These are phyloP conservation scores for Euryodendron excelsum DNA, from an alignment of 148 eudicot species.

Conservation along the genomic window DNA sequence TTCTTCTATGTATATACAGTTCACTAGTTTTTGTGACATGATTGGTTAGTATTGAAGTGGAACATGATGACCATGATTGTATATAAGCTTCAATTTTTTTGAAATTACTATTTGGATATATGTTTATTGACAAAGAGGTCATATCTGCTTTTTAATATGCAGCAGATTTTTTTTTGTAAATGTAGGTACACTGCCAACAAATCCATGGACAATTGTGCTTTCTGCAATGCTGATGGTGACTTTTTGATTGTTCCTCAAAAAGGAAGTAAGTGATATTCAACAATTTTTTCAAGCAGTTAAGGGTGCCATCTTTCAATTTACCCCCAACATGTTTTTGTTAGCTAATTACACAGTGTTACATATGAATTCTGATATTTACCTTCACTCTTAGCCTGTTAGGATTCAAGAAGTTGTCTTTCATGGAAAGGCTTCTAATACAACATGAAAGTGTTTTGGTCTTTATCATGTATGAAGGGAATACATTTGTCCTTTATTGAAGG, in stretches of 20 bases:
- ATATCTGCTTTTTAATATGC: constrained; percentile 4
- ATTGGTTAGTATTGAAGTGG: background rate
- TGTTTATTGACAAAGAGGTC: background rate
- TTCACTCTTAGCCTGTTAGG: background rate
- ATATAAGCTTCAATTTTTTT: background rate
- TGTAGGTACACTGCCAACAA: constrained; percentile 88
- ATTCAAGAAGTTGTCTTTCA: background rate
- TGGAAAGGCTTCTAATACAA: background rate
- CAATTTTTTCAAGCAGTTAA: background rate
- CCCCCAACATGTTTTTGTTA: background rate
- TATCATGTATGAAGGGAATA: background rate
- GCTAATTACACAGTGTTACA: background rate
- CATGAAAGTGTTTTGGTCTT: background rate
- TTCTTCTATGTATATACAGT: background rate
- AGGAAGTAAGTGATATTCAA: constrained; percentile 62
- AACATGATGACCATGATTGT: background rate
- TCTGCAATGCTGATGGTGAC: constrained; percentile 99
- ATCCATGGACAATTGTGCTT: constrained; percentile 84
- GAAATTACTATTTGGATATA: background rate
- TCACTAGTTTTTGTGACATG: background rate
- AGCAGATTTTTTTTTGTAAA: background rate
- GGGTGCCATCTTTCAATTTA: background rate
- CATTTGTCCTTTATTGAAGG: background rate
- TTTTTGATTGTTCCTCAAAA: constrained; percentile 91
- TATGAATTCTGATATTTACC: background rate